These are phyloP conservation scores for Ascochyta fabae DNA, from an alignment of 2,329 filamentous ascomycete species.

Conservation along the genomic window DNA sequence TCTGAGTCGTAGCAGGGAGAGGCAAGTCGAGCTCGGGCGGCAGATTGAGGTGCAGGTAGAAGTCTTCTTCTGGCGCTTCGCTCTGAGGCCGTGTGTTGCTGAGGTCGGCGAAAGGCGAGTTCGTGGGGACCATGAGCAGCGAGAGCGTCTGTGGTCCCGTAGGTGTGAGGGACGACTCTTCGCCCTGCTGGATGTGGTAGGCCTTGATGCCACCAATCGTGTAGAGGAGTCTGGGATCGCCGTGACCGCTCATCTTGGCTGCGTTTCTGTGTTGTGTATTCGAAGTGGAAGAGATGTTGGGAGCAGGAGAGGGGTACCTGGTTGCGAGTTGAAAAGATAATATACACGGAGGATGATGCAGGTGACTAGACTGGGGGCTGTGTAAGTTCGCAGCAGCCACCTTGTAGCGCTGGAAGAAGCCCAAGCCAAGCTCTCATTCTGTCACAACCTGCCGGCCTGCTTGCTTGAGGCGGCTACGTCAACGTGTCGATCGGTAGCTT, in stretches of 20 bases:
- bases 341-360: constrained; percentile 3
- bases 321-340: not conserved
- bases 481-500: constrained; percentile 7
- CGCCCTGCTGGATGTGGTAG: constrained; percentile 88
- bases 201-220: constrained; percentile 83
- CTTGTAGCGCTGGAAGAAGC: constrained; percentile 7
- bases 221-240: constrained; percentile 63
- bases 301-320: not conserved
- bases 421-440: constrained; percentile 13
- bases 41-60: constrained; percentile 94
- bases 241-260: constrained; percentile 56
- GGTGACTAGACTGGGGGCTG: constrained; percentile 16
- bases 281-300: not conserved
- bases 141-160: constrained; percentile 90
- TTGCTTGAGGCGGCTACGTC: constrained; percentile 15
- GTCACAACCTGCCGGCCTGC: constrained; percentile 12
- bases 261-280: not conserved
- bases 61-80: constrained; percentile 72
- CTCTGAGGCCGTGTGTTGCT: constrained; percentile 64
- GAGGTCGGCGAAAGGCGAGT: constrained; percentile 68
- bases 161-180: constrained; percentile 80
- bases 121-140: constrained; percentile 93
- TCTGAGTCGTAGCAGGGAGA: constrained; percentile 92
- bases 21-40: constrained; percentile 94
- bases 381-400: constrained; percentile 6